Evolutionary conservation across 163 green algal genomes (phyloP).

Genomic region (Smithsoniella earleae): DNA sequence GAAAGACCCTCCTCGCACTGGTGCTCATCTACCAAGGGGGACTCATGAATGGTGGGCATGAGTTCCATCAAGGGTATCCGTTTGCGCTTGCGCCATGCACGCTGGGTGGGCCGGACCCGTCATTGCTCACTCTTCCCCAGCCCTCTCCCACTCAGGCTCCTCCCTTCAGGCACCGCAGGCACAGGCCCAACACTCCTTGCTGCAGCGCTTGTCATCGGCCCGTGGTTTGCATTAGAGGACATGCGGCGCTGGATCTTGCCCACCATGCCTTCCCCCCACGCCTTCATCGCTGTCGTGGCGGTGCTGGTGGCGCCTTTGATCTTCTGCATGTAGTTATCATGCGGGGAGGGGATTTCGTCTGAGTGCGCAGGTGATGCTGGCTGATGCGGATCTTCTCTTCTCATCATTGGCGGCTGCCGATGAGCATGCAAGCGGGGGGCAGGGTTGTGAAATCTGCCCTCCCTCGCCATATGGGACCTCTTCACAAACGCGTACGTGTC

Average conservation of each 20-base stretch:
- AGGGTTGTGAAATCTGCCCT: background rate
- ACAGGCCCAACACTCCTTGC: background rate
- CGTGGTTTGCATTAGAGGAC: background rate
- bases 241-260: slow-evolving; percentile 15
- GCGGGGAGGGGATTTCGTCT: slow-evolving; percentile 5
- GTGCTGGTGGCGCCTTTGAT: slow-evolving; percentile 4
- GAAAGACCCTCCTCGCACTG: background rate
- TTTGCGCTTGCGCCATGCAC: background rate
- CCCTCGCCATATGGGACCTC: slow-evolving; percentile 4
- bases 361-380: background rate
- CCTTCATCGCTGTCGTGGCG: slow-evolving; percentile 15
- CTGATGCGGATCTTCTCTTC: background rate
- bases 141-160: background rate
- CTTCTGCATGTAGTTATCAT: background rate
- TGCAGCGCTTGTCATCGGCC: background rate
- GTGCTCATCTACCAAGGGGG: background rate
- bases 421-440: background rate
- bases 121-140: slow-evolving; percentile 1
- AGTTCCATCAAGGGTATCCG: background rate
- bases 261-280: background rate
- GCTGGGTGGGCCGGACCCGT: background rate
- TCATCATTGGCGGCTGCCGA: background rate
- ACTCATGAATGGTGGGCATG: slow-evolving; percentile 18
- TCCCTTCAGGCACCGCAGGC: background rate
- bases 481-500: slow-evolving; percentile 33